Evolutionary conservation across 2,329 filamentous ascomycete species (phyloP).

Genomic region (Pyricularia pennisetigena): DNA sequence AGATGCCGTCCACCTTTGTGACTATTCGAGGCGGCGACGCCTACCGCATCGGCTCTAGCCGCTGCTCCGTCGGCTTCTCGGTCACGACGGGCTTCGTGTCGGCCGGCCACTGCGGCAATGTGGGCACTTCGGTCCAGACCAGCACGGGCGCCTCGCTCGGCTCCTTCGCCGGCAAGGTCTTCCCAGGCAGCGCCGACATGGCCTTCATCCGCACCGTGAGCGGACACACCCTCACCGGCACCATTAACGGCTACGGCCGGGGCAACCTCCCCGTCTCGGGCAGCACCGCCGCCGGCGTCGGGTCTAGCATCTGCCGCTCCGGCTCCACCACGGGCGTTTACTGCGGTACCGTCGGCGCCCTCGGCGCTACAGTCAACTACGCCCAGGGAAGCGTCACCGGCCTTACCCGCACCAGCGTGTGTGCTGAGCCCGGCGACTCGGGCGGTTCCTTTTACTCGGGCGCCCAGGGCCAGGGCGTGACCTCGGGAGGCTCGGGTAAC

Average conservation of each 20-base stretch:
- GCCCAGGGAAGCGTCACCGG: conserved; percentile 4
- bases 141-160: not conserved
- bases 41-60: not conserved
- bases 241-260: not conserved
- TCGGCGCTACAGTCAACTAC: conserved; percentile 31
- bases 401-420: not conserved
- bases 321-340: not conserved
- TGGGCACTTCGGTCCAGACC: not conserved
- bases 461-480: not conserved
- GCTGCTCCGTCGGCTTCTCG: conserved; percentile 5
- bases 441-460: not conserved
- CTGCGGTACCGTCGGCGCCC: conserved; percentile 19
- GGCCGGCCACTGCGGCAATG: conserved; percentile 4
- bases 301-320: not conserved
- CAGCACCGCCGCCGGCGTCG: not conserved
- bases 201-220: not conserved
- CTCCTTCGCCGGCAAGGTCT: not conserved
- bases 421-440: not conserved
- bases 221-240: not conserved
- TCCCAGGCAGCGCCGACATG: not conserved
- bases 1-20: not conserved
- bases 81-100: conserved; percentile 4
- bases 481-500: not conserved
- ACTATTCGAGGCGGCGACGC: not conserved
- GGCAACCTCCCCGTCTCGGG: not conserved